These are phyloP conservation scores for Chrysosporium keratinophilum DNA, from an alignment of 2,329 filamentous ascomycete species.

Conservation along the genomic window DNA sequence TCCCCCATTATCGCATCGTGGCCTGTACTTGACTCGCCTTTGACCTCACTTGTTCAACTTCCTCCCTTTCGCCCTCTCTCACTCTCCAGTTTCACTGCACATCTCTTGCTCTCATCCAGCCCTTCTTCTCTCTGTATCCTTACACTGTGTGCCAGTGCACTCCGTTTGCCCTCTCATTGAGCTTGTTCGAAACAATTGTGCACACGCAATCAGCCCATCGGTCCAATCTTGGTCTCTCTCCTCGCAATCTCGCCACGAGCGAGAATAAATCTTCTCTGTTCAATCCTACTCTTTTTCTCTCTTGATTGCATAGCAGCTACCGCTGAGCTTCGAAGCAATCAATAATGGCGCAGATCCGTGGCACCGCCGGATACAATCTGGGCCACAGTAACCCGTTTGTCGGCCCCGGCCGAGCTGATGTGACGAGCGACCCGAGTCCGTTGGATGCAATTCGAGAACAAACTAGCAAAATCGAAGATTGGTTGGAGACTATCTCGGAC, in stretches of 20 bases:
- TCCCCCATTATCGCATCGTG: conserved; percentile 32
- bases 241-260: conserved; percentile 1
- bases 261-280: not conserved
- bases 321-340: conserved; percentile 2
- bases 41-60: not conserved
- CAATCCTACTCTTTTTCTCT: not conserved
- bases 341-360: conserved; percentile 47
- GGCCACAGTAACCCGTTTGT: conserved; percentile 64
- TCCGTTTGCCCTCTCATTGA: conserved; percentile 1
- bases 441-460: conserved; percentile 86
- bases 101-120: not conserved
- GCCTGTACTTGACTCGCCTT: conserved; percentile 26
- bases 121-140: conserved; percentile 6
- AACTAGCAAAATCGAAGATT: conserved; percentile 96
- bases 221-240: not conserved
- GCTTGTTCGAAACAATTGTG: not conserved
- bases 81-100: not conserved
- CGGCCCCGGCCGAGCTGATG: conserved; percentile 48
- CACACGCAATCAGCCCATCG: not conserved
- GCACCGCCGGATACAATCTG: conserved; percentile 72
- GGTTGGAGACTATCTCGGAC: conserved; percentile 75
- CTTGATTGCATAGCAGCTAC: not conserved
- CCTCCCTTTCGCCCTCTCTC: not conserved
- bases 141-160: conserved; percentile 11
- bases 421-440: conserved; percentile 58